These are phyloP conservation scores for Exophiala phaeomuriformis DNA, from an alignment of 2,329 filamentous ascomycete genomes.

Conservation along the genomic window DNA sequence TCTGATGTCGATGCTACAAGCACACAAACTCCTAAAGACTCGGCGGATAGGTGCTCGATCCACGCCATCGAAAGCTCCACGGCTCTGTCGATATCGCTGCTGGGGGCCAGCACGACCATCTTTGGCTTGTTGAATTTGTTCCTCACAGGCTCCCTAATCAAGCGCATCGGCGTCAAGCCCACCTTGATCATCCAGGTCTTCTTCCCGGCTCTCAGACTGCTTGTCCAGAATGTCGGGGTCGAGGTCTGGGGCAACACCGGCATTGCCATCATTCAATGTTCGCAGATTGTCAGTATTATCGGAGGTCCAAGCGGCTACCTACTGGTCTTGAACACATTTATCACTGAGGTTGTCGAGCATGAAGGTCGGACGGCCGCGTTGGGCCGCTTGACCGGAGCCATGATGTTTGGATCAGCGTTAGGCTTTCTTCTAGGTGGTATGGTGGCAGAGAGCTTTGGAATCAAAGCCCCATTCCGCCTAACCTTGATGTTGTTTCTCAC, in stretches of 20 bases:
- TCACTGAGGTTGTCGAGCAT: conserved; percentile 57
- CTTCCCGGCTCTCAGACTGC: conserved; percentile 57
- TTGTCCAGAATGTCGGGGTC: conserved; percentile 59
- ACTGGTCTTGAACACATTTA: conserved; percentile 60
- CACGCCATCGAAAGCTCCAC: conserved; percentile 59
- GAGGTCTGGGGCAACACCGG: conserved; percentile 53
- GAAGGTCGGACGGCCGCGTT: conserved; percentile 56
- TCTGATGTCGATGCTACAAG: conserved; percentile 35
- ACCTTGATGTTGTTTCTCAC: conserved; percentile 52
- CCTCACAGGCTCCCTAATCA: conserved; percentile 59
- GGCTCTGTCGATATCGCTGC: conserved; percentile 55
- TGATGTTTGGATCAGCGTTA: conserved; percentile 59
- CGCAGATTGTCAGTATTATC: conserved; percentile 60
- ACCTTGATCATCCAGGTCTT: conserved; percentile 58
- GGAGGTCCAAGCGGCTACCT: conserved; percentile 64
- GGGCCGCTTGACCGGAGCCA: conserved; percentile 57
- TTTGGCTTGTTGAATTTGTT: conserved; percentile 63
- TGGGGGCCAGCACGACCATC: conserved; percentile 60
- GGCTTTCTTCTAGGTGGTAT: conserved; percentile 60
- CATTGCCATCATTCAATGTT: conserved; percentile 61
- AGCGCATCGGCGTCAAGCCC: conserved; percentile 55
- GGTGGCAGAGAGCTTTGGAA: conserved; percentile 56
- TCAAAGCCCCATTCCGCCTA: conserved; percentile 57
- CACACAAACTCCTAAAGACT: background rate
- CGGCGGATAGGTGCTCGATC: conserved; percentile 49